Evolutionary conservation across 176 grass and related monocot genomes (phyloP).

Genomic region (Avena insularis): DNA sequence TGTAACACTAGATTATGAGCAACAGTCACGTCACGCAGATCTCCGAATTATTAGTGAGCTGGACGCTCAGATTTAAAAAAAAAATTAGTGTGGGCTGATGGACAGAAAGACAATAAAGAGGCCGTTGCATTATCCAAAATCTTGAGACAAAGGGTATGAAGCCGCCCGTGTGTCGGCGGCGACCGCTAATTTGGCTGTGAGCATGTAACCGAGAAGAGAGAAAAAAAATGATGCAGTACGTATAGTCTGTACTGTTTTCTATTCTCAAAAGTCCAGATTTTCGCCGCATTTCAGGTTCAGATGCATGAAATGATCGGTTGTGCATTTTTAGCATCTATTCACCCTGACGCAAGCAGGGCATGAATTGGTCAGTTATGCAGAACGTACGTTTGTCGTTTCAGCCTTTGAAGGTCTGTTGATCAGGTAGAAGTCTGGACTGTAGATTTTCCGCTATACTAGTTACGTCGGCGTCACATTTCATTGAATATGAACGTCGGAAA

Average conservation of each 20-base stretch:
- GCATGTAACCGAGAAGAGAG: background rate
- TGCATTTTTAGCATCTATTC: background rate
- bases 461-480: background rate
- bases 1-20: conserved; percentile 4
- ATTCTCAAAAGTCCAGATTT: conserved; percentile 1
- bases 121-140: conserved; percentile 25
- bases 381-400: background rate
- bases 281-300: conserved; percentile 3
- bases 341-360: background rate
- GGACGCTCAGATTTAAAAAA: background rate
- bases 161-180: conserved; percentile 33
- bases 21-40: conserved; percentile 46
- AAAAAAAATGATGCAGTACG: background rate
- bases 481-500: background rate
- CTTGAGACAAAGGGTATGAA: conserved; percentile 19
- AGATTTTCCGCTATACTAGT: background rate
- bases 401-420: background rate
- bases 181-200: conserved; percentile 42
- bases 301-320: background rate
- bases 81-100: background rate
- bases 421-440: conserved; percentile 11
- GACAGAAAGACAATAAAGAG: background rate
- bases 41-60: background rate
- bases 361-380: background rate
- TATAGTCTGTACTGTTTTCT: background rate